These are phyloP conservation scores for Peronospora farinosa DNA, from an alignment of 352 stramenopile species.

Conservation along the genomic window DNA sequence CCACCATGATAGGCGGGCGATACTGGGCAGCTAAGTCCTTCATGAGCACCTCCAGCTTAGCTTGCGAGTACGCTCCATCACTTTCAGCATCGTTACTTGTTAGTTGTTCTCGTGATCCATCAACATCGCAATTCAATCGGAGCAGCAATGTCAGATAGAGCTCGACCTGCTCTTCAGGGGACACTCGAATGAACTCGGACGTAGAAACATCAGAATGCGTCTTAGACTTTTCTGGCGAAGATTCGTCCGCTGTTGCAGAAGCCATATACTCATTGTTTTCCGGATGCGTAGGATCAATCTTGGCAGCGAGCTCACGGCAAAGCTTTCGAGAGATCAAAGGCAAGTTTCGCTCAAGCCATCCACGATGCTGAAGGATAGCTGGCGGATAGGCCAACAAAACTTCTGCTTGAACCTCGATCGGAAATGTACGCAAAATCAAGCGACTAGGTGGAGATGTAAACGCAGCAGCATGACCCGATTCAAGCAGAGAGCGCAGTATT, in stretches of 20 bases:
- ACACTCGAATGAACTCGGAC: constrained; percentile 39
- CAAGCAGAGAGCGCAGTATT: constrained; percentile 36
- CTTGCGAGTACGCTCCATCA: constrained; percentile 38
- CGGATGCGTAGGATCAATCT: constrained; percentile 37
- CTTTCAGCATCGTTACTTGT: constrained; percentile 2
- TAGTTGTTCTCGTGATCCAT: constrained; percentile 3
- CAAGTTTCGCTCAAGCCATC: constrained; percentile 64
- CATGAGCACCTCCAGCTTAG: constrained; percentile 45
- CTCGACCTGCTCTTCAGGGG: constrained; percentile 58
- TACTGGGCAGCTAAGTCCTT: constrained; percentile 57
- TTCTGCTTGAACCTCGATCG: constrained; percentile 44
- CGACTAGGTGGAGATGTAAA: constrained; percentile 39
- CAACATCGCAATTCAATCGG: constrained; percentile 35
- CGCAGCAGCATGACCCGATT: constrained; percentile 32
- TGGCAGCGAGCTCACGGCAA: constrained; percentile 34
- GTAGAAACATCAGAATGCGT: constrained; percentile 32
- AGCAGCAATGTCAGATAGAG: constrained; percentile 70
- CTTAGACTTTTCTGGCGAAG: constrained; percentile 4
- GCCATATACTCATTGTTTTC: not conserved
- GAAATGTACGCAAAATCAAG: constrained; percentile 47
- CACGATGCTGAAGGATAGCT: constrained; percentile 56
- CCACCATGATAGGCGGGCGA: constrained; percentile 66
- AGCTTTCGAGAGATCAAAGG: constrained; percentile 28
- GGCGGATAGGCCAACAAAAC: constrained; percentile 41
- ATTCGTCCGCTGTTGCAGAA: constrained; percentile 3